These are phyloP conservation scores for Isoetes engelmannii DNA, from an alignment of 83 land plant genomes.

Conservation along the genomic window DNA sequence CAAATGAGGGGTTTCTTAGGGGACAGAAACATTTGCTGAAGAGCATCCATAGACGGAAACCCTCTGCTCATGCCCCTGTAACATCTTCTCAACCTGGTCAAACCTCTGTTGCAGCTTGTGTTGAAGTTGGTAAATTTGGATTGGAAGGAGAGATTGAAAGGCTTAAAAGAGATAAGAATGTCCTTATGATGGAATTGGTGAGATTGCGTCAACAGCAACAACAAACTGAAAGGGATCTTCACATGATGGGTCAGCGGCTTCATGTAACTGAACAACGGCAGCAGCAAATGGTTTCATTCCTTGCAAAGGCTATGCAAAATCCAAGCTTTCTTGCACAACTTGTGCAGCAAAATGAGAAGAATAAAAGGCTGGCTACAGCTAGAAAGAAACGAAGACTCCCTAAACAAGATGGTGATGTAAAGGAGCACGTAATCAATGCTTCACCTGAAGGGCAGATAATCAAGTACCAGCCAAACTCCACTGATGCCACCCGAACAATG, in stretches of 20 bases:
- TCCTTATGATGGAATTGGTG: conserved; percentile 75
- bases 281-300: conserved; percentile 36
- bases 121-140: conserved; percentile 88
- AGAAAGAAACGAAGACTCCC: conserved; percentile 54
- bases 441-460: conserved; percentile 37
- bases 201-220: conserved; percentile 86
- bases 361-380: conserved; percentile 34
- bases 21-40: conserved; percentile 40
- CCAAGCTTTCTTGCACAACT: conserved; percentile 23
- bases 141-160: conserved; percentile 76
- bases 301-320: conserved; percentile 27
- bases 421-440: not conserved
- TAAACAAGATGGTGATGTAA: conserved; percentile 19
- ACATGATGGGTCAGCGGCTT: conserved; percentile 20
- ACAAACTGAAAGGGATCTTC: conserved; percentile 46
- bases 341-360: conserved; percentile 20
- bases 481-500: conserved; percentile 18
- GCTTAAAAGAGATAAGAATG: conserved; percentile 85
- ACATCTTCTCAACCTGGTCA: conserved; percentile 30
- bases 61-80: conserved; percentile 15
- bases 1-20: conserved; percentile 46
- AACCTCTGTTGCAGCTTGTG: conserved; percentile 56
- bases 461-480: conserved; percentile 35
- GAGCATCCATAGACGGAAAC: conserved; percentile 39
- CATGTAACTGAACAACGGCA: conserved; percentile 28